Base-by-base conservation (phyloP, 495 filamentous ascomycete species). In the Schizothecium vesticola region DNA sequence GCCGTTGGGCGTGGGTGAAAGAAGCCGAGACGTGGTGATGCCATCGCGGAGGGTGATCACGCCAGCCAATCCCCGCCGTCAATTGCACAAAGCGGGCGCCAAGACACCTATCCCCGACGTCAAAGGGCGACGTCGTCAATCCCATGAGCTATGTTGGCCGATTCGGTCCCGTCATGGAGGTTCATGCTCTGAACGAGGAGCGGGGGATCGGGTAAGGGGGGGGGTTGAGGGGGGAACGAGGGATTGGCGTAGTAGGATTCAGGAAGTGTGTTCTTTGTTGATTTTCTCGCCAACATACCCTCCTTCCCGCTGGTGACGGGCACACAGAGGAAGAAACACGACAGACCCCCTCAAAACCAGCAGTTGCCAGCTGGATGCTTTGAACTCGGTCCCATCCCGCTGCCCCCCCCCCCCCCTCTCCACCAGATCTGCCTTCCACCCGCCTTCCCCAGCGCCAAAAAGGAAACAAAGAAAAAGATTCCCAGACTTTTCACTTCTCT, bases 1-100 rank as follows among this genome's bases (percentile, higher is more conserved):
- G 28, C 28, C n/a, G n/a, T 51, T 58, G 57, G 43, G n/a, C 26
- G 56, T 12, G 55, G 19, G 56, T 31, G 29, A 19, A 31, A 16
- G 24, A 51, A 33, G 16, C 51, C 21, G 56, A 28, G 62, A 28
- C 25, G 28, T 66, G 64, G 64, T 66, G 64, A 60, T 66, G 64
- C 56, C 64, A 66, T 66, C 64, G 56, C 56, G 11, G 16, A 36
- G 23, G 12, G n/a, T 3, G 57, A 66, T 66, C 22, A 66, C 64
- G 64, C 64, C 19, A 57, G 21, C 56, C 28, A 25, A 16, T 26
- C 28, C n/a, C 21, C 12, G 11, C n/a, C 12, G 2, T n/a, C 31
- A 11, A 66, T 26, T 43, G 63, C 26, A 59, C 43, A 9, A 58
- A 12, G 29, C 26, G n/a, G 12, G 1, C n/a, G 64, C 64, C 64